A percentile compares a stretch with the other conserved stretches of the same genome.
Evolutionary conservation across 2,329 filamentous ascomycete genomes (phyloP).

Genomic region (Chrysoporthe cubensis): DNA sequence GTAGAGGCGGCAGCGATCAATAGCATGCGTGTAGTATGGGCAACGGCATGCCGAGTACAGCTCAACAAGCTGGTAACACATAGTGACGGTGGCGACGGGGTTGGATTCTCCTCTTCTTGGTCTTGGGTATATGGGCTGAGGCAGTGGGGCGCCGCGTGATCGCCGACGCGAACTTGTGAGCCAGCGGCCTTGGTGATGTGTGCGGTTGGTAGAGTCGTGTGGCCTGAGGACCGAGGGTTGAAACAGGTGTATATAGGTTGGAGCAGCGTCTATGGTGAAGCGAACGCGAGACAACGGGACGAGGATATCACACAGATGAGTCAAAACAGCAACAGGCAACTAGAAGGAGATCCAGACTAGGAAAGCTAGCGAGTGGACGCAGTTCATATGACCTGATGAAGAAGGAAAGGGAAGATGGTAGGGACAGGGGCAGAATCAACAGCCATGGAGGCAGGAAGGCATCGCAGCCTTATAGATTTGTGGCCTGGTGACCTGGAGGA

Average conservation of each 20-base stretch:
- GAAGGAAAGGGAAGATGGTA: constrained; percentile 34
- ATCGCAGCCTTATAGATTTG: constrained; percentile 61
- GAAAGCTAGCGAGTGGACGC: constrained; percentile 27
- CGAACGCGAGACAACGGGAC: constrained; percentile 21
- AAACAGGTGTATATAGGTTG: constrained; percentile 18
- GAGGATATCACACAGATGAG: constrained; percentile 25
- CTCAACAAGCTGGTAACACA: constrained; percentile 89
- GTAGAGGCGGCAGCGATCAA: constrained; percentile 80
- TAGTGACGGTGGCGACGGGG: constrained; percentile 45
- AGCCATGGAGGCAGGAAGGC: constrained; percentile 41
- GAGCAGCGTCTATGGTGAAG: constrained; percentile 18
- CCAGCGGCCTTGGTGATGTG: constrained; percentile 21
- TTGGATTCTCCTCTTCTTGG: constrained; percentile 30
- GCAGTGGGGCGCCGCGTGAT: constrained; percentile 33
- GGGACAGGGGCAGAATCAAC: constrained; percentile 30
- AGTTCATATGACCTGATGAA: constrained; percentile 28
- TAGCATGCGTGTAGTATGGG: constrained; percentile 83
- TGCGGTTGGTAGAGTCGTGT: constrained; percentile 10
- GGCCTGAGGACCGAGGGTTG: constrained; percentile 18
- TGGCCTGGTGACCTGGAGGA: constrained; percentile 40
- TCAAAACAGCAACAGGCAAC: constrained; percentile 26
- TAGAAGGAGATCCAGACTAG: constrained; percentile 32
- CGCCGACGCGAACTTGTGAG: constrained; percentile 21
- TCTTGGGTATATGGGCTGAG: constrained; percentile 33
- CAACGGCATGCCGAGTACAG: constrained; percentile 86